These are phyloP conservation scores for Elaeis guineensis DNA, from an alignment of 176 grass and related monocot species.

Conservation along the genomic window DNA sequence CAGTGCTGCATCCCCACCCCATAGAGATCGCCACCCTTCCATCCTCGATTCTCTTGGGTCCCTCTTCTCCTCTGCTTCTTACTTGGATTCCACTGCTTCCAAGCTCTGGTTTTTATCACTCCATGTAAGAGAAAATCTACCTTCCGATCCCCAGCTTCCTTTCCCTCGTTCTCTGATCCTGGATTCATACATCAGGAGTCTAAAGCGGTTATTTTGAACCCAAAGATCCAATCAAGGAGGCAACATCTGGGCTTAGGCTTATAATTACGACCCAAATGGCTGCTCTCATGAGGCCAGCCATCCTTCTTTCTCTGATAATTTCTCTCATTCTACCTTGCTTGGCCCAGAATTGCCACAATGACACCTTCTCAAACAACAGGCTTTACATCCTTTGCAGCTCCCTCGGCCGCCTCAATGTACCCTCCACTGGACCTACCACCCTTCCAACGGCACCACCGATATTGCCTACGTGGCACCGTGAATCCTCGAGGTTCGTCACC, in stretches of 20 bases:
- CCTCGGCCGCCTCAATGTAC: constrained; percentile 37
- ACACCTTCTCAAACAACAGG: constrained; percentile 40
- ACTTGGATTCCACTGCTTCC: no score
- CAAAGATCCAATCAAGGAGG: no score
- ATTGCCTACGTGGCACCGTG: constrained; percentile 51
- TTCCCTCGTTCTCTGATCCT: no score
- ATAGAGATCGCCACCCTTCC: no score
- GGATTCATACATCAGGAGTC: no score
- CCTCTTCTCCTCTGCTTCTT: neutral
- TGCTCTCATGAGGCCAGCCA: neutral
- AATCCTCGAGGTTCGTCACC: constrained; percentile 34
- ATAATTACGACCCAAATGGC: no score
- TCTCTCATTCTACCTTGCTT: constrained; percentile 18
- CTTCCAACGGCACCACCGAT: constrained; percentile 46
- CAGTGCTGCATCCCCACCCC: neutral
- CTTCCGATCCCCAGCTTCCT: no score
- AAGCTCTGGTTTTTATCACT: no score
- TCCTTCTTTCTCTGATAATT: constrained; percentile 3
- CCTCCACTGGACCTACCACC: constrained; percentile 85
- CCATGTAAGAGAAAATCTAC: no score
- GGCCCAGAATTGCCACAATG: constrained; percentile 37
- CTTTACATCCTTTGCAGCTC: constrained; percentile 36
- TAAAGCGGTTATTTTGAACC: no score
- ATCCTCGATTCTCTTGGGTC: neutral
- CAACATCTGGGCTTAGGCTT: no score